A percentile compares a stretch with the other conserved stretches of the same genome.
phyloP scores from a whole-genome alignment of 495 filamentous ascomycete species.

The Talaromyces wortmannii region DNA sequence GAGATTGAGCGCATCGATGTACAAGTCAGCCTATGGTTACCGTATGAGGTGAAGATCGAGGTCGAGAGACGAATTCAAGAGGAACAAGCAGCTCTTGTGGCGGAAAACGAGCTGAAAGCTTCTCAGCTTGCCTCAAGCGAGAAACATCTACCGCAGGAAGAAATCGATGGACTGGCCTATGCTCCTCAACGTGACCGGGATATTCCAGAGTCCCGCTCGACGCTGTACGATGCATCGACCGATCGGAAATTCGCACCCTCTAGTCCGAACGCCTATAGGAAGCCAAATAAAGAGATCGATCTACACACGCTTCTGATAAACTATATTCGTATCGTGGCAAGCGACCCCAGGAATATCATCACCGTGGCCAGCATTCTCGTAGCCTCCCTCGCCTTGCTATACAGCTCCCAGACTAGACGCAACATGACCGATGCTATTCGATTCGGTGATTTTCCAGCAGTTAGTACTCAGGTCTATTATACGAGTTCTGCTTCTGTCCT shows the following conservation, averaged over 20 bases:
- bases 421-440: neutral
- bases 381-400: constrained; percentile 40
- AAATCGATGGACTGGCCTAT: constrained; percentile 11
- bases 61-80: constrained; percentile 35
- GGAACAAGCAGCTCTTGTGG: constrained; percentile 8
- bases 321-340: constrained; percentile 58
- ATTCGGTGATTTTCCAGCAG: constrained; percentile 4
- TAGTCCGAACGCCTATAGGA: neutral
- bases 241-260: constrained; percentile 4
- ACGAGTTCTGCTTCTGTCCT: constrained; percentile 4
- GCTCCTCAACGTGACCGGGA: neutral
- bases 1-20: constrained; percentile 98
- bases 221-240: constrained; percentile 5
- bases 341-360: constrained; percentile 64
- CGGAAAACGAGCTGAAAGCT: constrained; percentile 9
- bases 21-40: constrained; percentile 71
- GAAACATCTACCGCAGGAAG: constrained; percentile 4
- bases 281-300: constrained; percentile 22
- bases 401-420: neutral
- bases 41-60: constrained; percentile 40
- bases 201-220: constrained; percentile 4
- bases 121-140: neutral
- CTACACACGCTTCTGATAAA: constrained; percentile 59
- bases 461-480: constrained; percentile 6
- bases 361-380: constrained; percentile 58